Evolutionary conservation across 2,329 filamentous ascomycete genomes (phyloP), one percentile per base, ranked within the genome.

Genomic region (Paecilomyces sp.): DNA sequence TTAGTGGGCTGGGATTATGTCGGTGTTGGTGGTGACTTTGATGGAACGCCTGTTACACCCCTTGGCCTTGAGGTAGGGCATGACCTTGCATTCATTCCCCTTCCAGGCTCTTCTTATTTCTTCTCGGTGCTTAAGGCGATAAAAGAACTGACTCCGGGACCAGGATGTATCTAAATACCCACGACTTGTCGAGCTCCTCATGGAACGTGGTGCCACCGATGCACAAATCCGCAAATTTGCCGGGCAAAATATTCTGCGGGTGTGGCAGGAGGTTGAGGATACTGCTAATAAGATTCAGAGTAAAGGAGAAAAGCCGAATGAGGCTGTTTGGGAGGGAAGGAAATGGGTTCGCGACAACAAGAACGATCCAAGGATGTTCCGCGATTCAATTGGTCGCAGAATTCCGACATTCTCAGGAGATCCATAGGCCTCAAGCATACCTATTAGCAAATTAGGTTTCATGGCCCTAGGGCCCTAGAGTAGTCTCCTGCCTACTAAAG

Each of bases 141-240:
- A 22, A 22, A 22, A 22, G 22, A 22, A 22, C 22, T 22, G 22
- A 22, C 22, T 22, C 22, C 22, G 22, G 22, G 22, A 22, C 22
- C 15, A 36, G 33, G 33, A 36, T 9, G 33, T 36, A 6, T 36
- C 33, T 5, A 36, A 36, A 36, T 36, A 36, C 47, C 65, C 66
- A 13, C 53, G 59, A 36, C 57, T 68, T 11, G 59, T 65, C 22
- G 63, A 62, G 50, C 18, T 53, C 6, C 55, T 68, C 3, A 60
- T 78, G 6, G 70, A 76, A 36, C 67, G 74, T 8, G 76, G 76
- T 1, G 75, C 74, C 0, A 75, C 74, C 0, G 71, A 76, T 57
- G 71, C 73, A 15, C 72, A 77, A 62, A 63, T 76, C 4, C 66
- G 67, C 1, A 73, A 73, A 60, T 69, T 76, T 3, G 69, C 67